phyloP scores from a whole-genome alignment of 2,329 filamentous ascomycete species.

The Penicillium thymicola region DNA sequence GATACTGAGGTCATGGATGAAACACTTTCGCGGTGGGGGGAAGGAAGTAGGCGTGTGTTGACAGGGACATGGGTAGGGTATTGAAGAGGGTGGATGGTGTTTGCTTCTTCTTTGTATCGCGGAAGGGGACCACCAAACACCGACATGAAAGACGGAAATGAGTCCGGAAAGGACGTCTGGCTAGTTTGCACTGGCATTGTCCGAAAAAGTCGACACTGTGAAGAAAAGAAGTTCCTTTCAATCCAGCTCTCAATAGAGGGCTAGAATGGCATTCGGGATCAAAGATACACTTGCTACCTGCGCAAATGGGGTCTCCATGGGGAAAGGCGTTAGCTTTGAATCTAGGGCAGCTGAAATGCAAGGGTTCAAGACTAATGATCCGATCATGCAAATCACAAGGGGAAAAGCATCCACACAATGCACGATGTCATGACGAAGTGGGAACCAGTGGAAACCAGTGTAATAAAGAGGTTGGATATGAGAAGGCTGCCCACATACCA shows the following conservation, averaged over 20 bases:
- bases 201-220: constrained; percentile 16
- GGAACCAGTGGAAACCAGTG: background rate
- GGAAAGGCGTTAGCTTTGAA: constrained; percentile 14
- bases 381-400: constrained; percentile 14
- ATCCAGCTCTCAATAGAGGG: constrained; percentile 11
- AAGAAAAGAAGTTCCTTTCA: constrained; percentile 27
- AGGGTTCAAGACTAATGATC: constrained; percentile 32
- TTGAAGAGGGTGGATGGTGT: constrained; percentile 25
- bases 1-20: constrained; percentile 65
- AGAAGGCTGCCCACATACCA: constrained; percentile 1
- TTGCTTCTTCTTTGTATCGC: constrained; percentile 30
- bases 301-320: constrained; percentile 33
- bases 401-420: constrained; percentile 5
- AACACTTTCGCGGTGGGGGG: constrained; percentile 43
- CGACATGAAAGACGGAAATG: constrained; percentile 53
- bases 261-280: constrained; percentile 31
- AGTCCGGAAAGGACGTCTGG: constrained; percentile 40
- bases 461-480: background rate
- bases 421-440: constrained; percentile 5
- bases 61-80: constrained; percentile 29
- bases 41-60: constrained; percentile 28
- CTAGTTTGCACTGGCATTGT: constrained; percentile 43
- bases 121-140: constrained; percentile 47
- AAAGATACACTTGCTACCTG: constrained; percentile 38
- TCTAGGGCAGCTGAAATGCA: constrained; percentile 14